Base-by-base conservation (phyloP, 345 rosid species). In the Brassica incana region DNA sequence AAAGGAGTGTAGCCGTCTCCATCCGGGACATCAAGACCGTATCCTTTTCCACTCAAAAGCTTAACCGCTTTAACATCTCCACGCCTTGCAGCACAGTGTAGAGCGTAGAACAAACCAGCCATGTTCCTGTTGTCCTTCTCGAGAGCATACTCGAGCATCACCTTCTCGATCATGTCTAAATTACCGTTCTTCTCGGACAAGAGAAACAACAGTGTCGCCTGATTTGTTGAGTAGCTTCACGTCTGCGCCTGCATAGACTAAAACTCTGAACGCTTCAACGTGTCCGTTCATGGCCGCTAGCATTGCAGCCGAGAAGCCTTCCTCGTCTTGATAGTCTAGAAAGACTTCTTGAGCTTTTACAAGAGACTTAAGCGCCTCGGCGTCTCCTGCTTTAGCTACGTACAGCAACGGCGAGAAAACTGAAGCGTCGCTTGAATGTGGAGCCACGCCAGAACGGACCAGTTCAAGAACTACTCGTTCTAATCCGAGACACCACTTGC, bases 31-130 rank as follows among this genome's bases (percentile, higher is more conserved):
- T 91, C 94, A 5, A 88, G 90, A 81, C 86, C 91, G 66, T 88
- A 92, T n/a, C 93, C 97, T 71, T 86, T 88, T 8, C 86, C 87
- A 9, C 85, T 80, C 80, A 95, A 77, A 69, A 93, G 83, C 78
- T 77, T 79, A 60, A 87, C 97, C 8, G 99, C 97, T 30, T 84
- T 89, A 23, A 87, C 36, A 65, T 90, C 99, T 63, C 98, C 97
- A 64, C 86, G 93, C 59, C 99, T 91, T 14, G 98, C 98, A 40
- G 97, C 99, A 67, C 92, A 95, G 74, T 95, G 99, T 78, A 95
- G 80, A 2, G 99, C 99, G 38, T 85, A 88, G 85, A 95, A 95
- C 27, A 97, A 97, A 32, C 89, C 91, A 0, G 90, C 88, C 67
- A 66, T 61, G 78, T 86, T 79, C 65, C 74, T 83, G 64, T 84